Evolutionary conservation across 306 rosid species (phyloP), one percentile per base, ranked within the genome.

Genomic region (Quercus berberidifolia): DNA sequence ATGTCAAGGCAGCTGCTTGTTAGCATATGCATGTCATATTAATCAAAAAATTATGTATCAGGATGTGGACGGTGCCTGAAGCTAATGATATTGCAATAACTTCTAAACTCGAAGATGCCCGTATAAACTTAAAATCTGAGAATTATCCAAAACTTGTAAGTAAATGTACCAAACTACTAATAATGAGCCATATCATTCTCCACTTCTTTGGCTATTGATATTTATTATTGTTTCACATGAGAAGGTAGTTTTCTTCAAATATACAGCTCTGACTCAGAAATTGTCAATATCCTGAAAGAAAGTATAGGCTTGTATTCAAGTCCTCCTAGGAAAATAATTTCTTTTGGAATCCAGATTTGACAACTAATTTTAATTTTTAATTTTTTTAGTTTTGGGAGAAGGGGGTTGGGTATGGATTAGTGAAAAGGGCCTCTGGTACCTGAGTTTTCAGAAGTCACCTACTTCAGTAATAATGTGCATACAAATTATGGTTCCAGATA

Each of bases 41-140:
- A 74, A 78, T 74, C 67, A 55, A 62, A 26, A 41, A 71, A 26
- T 59, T 76, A 67, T 81, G 73, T 70, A 52, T 77, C 97, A 94
- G 97, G 93, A 87, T 92, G 85, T 88, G 90, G 93, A 85, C 75
- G 54, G 59, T 87, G 81, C 88, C 92, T 60, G 91, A 86, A 79
- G 80, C 81, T 84, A 81, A 73, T 65, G 88, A 81, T 60, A 75
- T 82, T 74, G 72, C 88, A 78, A 83, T 85, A 84, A 79, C 87
- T 26, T 81, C 84, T 77, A 68, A 76, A 74, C 67, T 69, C 43
- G 88, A 86, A 71, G 69, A 82, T 75, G 82, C 88, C 76, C 75
- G 12, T 21, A 85, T 79, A 73, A 79, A 78, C 10, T 70, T 86
- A 60, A 71, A 78, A 69, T 64, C 91, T 10, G 87, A 83, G 21